phyloP scores from a whole-genome alignment of 179 eudicot species.

The Heliamphora pulchella region DNA sequence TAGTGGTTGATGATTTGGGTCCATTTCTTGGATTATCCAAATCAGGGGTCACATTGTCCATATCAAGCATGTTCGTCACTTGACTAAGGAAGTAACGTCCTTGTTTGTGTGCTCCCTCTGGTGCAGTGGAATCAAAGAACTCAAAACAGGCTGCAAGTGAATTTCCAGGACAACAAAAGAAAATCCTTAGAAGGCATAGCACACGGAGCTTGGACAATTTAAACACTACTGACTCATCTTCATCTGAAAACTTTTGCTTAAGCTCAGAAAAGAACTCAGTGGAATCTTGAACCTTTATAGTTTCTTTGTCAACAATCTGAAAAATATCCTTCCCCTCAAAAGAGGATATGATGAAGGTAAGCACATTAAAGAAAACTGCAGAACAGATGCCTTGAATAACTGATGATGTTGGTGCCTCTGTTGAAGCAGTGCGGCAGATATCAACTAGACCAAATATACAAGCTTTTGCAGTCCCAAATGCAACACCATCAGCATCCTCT shows the following conservation, averaged over 20 bases:
- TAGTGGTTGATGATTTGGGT: slow-evolving; percentile 23
- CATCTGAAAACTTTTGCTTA: slow-evolving; percentile 45
- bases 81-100: slow-evolving; percentile 61
- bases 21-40: slow-evolving; percentile 19
- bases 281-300: slow-evolving; percentile 48
- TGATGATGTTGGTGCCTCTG: slow-evolving; percentile 63
- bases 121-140: slow-evolving; percentile 43
- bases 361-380: slow-evolving; percentile 67
- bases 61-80: slow-evolving; percentile 39
- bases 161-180: slow-evolving; percentile 69
- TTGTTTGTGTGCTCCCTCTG: slow-evolving; percentile 44
- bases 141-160: slow-evolving; percentile 72
- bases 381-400: slow-evolving; percentile 74
- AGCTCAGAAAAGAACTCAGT: slow-evolving; percentile 40
- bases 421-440: slow-evolving; percentile 64
- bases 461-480: slow-evolving; percentile 69
- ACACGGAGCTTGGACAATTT: slow-evolving; percentile 64
- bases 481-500: slow-evolving; percentile 68
- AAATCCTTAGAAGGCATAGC: slow-evolving; percentile 59
- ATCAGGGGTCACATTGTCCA: slow-evolving; percentile 23
- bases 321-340: slow-evolving; percentile 68
- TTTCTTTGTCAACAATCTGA: slow-evolving; percentile 54
- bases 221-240: slow-evolving; percentile 35
- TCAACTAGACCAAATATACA: slow-evolving; percentile 79
- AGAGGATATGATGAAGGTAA: slow-evolving; percentile 59